Conservation (phyloP, 2,329 filamentous ascomycete species). For the Pseudovirgaria hyperparasitica region DNA sequence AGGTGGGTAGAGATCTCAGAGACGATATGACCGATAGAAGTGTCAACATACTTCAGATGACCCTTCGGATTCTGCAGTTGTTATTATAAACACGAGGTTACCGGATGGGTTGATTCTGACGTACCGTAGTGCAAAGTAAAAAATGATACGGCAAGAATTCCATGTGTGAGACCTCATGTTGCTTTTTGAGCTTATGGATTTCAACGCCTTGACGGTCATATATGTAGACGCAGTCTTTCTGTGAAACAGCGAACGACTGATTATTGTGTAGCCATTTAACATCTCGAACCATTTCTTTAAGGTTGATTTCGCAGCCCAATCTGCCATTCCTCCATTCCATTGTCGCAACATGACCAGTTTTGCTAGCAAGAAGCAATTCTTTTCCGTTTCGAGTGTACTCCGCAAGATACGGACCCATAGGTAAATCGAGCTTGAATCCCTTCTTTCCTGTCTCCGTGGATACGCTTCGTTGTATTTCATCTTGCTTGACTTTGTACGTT, state of each 20-base stretch:
- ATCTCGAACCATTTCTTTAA: slow-evolving; percentile 82
- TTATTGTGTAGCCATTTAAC: slow-evolving; percentile 90
- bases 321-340: slow-evolving; percentile 95
- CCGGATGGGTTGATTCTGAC: slow-evolving; percentile 28
- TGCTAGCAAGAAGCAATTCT: slow-evolving; percentile 70
- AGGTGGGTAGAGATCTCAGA: slow-evolving; percentile 74
- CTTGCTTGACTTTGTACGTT: slow-evolving; percentile 85
- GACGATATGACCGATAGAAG: slow-evolving; percentile 81
- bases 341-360: slow-evolving; percentile 88
- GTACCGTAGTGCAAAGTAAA: slow-evolving; percentile 70
- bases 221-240: slow-evolving; percentile 95
- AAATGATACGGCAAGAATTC: slow-evolving; percentile 97
- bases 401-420: slow-evolving; percentile 73
- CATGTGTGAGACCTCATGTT: slow-evolving; percentile 83
- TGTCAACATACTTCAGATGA: slow-evolving; percentile 84
- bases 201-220: slow-evolving; percentile 88
- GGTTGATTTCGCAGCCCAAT: slow-evolving; percentile 78
- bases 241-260: slow-evolving; percentile 85
- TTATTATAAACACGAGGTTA: not conserved
- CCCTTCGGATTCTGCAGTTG: slow-evolving; percentile 35
- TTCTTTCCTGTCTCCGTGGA: slow-evolving; percentile 81
- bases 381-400: slow-evolving; percentile 87
- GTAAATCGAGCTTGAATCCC: slow-evolving; percentile 76
- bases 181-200: slow-evolving; percentile 80
- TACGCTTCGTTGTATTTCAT: slow-evolving; percentile 65